Base-by-base conservation (phyloP, 768 basidiomycete species). In the Tephrocybe sp. region DNA sequence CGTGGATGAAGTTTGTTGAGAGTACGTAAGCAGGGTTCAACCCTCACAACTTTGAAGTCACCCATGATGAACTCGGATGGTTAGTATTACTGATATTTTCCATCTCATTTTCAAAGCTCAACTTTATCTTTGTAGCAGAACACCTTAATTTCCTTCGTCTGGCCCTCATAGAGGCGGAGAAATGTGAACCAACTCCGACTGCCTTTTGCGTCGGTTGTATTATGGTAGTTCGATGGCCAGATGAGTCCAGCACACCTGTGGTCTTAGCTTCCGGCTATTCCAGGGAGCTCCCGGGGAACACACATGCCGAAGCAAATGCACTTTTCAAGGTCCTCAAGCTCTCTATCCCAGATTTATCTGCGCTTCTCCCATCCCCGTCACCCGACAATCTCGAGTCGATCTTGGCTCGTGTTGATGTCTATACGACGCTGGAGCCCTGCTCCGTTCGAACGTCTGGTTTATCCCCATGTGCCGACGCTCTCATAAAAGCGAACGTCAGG, bases 361-460 rank as follows among this genome's bases (percentile, higher is more conserved):
- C 71, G 11, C 63, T 80, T 30, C 74, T 84, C 37, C 71, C 80
- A 1, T 58, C 61, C 3, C 52, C 64, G 9, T 54, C 69, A 10
- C 65, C 72, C 1, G 50, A 70, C 20, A 60, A 66, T 34, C 53
- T 81, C 39, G 72, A 79, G 48, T 71, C 82, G 12, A 62, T 95
- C 23, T 68, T 89, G 36, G 54, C 70, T 17, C 75, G 75, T 20
- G 75, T 84, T 20, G 89, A 93, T 65, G 85, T 90, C 37, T 98
- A 97, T 64, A 96, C 95, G 0, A 98, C 97, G 0, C 81, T 99
- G 75, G 97, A 99, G 64, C 97, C 96, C 9, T 99, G 97, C 65
- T 96, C 93, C 4, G 68, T 90, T 28, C 76, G 97, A 52, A 88
- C 91, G 8, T 94, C 91, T 0, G 95, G 96, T 3, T 76, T 95